phyloP scores from a whole-genome alignment of 352 stramenopile genomes.

The Phytophthora citricola region DNA sequence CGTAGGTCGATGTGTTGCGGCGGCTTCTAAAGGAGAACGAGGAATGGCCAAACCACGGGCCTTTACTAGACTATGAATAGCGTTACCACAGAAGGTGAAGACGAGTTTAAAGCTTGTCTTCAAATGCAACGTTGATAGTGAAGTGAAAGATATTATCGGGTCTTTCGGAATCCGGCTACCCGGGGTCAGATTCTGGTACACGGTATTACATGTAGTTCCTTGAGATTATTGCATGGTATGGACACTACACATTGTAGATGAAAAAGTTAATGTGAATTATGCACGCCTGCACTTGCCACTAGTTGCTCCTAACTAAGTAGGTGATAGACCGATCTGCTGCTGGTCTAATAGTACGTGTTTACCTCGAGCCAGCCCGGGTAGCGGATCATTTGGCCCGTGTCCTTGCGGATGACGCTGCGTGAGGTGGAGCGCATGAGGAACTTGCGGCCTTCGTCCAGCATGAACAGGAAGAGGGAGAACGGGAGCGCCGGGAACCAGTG shows the following conservation, averaged over 20 bases:
- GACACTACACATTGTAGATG: neutral
- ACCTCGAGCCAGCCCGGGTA: conserved; percentile 89
- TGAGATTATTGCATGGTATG: no score
- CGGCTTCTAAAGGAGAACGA: no score
- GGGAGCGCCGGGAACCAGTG: conserved; percentile 93
- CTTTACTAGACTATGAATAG: no score
- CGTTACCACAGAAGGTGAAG: no score
- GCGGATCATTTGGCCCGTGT: conserved; percentile 81
- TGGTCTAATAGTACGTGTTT: conserved; percentile 91
- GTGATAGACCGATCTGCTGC: conserved; percentile 7
- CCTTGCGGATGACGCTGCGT: conserved; percentile 71
- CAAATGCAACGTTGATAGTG: no score
- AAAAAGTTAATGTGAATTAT: conserved; percentile 24
- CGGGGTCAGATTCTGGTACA: no score
- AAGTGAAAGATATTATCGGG: neutral
- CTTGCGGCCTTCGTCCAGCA: conserved; percentile 92
- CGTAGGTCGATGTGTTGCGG: no score
- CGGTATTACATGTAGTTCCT: no score
- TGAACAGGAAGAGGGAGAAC: conserved; percentile 90
- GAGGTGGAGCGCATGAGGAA: conserved; percentile 90
- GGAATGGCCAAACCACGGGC: no score
- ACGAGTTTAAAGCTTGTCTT: no score
- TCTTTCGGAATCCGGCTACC: no score
- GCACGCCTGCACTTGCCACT: conserved; percentile 13
- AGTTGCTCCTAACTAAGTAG: conserved; percentile 6